Conservation (phyloP, 1,284 basidiomycete genomes). For the Gomphus bonarii region DNA sequence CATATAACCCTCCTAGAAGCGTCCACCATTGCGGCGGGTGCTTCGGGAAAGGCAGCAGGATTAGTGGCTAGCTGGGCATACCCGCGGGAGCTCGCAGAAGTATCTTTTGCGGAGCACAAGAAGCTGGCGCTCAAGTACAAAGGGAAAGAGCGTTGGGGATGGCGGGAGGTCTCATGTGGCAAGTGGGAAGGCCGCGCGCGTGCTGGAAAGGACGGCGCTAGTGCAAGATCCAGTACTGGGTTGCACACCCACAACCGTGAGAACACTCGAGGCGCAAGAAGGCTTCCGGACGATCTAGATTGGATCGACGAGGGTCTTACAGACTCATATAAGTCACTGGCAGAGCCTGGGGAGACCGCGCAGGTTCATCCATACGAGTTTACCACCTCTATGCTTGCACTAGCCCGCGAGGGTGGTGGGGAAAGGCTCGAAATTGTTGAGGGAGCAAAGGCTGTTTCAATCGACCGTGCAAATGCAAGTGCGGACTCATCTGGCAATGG, state of each 20-base stretch:
- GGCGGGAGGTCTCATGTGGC: conserved; percentile 56
- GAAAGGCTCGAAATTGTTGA: conserved; percentile 12
- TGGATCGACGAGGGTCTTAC: conserved; percentile 57
- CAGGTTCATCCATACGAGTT: conserved; percentile 79
- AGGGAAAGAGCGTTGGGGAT: conserved; percentile 76
- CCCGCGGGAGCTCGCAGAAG: conserved; percentile 62
- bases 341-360: conserved; percentile 50
- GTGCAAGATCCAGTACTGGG: conserved; percentile 17
- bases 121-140: conserved; percentile 65
- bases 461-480: conserved; percentile 1
- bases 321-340: conserved; percentile 50
- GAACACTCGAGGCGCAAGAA: conserved; percentile 21
- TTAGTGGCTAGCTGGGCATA: conserved; percentile 82
- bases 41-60: conserved; percentile 87
- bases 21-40: conserved; percentile 57
- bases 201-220: neutral
- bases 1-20: conserved; percentile 72
- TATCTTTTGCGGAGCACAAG: conserved; percentile 77
- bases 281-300: conserved; percentile 46
- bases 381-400: conserved; percentile 65
- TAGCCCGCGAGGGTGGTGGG: conserved; percentile 37
- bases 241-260: conserved; percentile 8
- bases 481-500: conserved; percentile 21
- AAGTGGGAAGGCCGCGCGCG: conserved; percentile 47
- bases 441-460: conserved; percentile 33